Evolutionary conservation across 495 filamentous ascomycete species (phyloP).

Genomic region (Penicillium flavigenum): DNA sequence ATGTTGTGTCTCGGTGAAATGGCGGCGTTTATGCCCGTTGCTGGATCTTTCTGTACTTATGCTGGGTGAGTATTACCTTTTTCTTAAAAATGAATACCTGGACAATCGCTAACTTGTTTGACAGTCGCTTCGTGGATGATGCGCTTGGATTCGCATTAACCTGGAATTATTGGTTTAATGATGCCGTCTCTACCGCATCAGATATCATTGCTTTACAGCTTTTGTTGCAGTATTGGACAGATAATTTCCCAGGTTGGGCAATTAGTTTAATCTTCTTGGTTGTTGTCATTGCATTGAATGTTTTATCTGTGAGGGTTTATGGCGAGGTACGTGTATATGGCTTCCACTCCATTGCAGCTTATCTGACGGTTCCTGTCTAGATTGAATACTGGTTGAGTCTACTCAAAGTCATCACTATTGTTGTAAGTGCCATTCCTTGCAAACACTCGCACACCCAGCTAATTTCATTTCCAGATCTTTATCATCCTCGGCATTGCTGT

Average conservation of each 20-base stretch:
- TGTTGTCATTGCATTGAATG: constrained; percentile 48
- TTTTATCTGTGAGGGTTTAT: constrained; percentile 53
- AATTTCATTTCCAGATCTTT: constrained; percentile 41
- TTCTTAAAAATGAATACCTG: background rate
- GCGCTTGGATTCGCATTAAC: constrained; percentile 53
- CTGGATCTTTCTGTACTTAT: constrained; percentile 53
- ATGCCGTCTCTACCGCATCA: constrained; percentile 55
- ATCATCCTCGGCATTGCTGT: constrained; percentile 53
- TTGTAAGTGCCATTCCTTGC: constrained; percentile 22
- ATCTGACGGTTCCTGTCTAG: constrained; percentile 24
- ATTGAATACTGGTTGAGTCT: constrained; percentile 56
- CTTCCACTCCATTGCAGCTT: background rate
- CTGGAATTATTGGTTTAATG: constrained; percentile 63
- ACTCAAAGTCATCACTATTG: constrained; percentile 56
- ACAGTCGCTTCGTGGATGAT: constrained; percentile 58
- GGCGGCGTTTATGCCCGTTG: constrained; percentile 50
- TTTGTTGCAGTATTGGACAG: constrained; percentile 52
- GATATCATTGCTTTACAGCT: constrained; percentile 56
- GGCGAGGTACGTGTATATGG: constrained; percentile 44
- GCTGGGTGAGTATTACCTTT: constrained; percentile 39
- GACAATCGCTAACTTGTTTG: constrained; percentile 8
- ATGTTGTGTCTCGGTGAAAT: constrained; percentile 54
- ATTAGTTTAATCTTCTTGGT: constrained; percentile 54
- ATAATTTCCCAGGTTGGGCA: constrained; percentile 52
- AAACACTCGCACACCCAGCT: background rate